Evolutionary conservation across 371 early-diverging fungal species (phyloP).

Genomic region (Mortierella sp.): DNA sequence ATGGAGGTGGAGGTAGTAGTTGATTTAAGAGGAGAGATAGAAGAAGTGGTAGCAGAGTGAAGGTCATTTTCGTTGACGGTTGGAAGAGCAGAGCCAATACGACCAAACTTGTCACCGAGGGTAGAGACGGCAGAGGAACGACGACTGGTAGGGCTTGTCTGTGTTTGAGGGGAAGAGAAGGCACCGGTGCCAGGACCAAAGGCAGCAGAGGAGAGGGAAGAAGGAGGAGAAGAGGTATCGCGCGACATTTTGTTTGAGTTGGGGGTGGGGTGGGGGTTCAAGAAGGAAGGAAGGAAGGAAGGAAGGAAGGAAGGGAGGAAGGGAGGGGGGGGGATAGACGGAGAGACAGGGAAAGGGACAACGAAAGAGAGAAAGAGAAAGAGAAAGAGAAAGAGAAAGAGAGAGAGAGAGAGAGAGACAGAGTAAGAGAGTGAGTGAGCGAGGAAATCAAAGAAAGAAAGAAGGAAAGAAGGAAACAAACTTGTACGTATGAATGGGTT

Average conservation of each 20-base stretch:
- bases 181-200: constrained; percentile 4
- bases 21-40: not conserved
- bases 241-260: constrained; percentile 19
- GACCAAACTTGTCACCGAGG: constrained; percentile 45
- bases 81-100: constrained; percentile 36
- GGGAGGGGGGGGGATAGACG: not conserved
- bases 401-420: not conserved
- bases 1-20: not conserved
- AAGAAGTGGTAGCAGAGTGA: constrained; percentile 5
- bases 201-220: constrained; percentile 7
- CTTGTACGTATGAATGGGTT: too few relatives aligned
- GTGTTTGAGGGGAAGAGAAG: constrained; percentile 5
- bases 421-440: not conserved
- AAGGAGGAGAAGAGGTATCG: constrained; percentile 23
- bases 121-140: constrained; percentile 36
- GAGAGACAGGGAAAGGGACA: not conserved
- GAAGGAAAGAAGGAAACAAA: not conserved
- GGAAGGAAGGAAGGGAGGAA: not conserved
- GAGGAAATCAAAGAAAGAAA: not conserved
- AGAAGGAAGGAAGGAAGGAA: not conserved
- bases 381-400: not conserved
- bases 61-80: constrained; percentile 49
- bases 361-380: not conserved
- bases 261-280: not conserved
- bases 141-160: constrained; percentile 31